phyloP scores from a whole-genome alignment of 2,329 filamentous ascomycete species.

The Sphaerulina populicola region DNA sequence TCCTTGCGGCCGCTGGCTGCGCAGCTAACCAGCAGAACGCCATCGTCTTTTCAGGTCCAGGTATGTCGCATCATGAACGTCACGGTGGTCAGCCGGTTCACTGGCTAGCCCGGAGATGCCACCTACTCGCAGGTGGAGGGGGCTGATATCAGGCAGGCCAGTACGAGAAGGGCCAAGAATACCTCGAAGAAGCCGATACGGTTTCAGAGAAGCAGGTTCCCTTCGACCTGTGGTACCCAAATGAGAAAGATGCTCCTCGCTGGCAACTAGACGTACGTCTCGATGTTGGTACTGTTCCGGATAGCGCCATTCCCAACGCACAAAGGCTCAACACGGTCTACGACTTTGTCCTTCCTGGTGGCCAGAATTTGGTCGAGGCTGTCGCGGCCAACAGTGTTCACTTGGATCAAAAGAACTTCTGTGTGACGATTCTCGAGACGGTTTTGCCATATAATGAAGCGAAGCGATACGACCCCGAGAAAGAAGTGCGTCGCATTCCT shows the following conservation, averaged over 20 bases:
- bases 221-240: constrained; percentile 10
- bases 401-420: constrained; percentile 10
- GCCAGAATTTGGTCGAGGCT: constrained; percentile 4
- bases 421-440: constrained; percentile 13
- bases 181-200: background rate
- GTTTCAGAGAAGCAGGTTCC: constrained; percentile 4
- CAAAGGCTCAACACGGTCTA: constrained; percentile 10
- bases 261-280: constrained; percentile 8
- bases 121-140: too few relatives aligned
- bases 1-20: background rate
- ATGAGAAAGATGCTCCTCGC: constrained; percentile 5
- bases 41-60: background rate
- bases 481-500: background rate
- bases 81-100: background rate
- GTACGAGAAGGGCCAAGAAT: background rate
- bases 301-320: constrained; percentile 7
- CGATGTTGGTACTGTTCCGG: constrained; percentile 1
- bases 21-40: background rate
- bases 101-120: too few relatives aligned
- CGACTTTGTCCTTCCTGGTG: constrained; percentile 5
- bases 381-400: constrained; percentile 7
- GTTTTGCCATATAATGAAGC: background rate
- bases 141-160: background rate
- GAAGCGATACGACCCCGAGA: background rate
- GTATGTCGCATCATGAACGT: background rate